Evolutionary conservation across 805 yeast species (phyloP).

Genomic region (Vanderwaltozyma yarrowii): DNA sequence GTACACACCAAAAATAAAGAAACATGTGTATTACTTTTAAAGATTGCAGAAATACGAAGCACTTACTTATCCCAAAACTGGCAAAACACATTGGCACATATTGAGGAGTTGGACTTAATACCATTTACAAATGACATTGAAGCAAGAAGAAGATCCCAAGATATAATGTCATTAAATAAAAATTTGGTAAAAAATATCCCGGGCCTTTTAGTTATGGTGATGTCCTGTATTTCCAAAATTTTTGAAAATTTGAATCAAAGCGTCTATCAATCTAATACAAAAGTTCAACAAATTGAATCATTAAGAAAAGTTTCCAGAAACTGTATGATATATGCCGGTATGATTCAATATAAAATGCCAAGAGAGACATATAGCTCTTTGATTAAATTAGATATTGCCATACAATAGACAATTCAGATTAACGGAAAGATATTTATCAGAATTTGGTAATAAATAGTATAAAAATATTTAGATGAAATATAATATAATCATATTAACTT

Average conservation of each 20-base stretch:
- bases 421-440: not conserved
- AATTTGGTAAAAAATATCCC: slow-evolving; percentile 73
- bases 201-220: slow-evolving; percentile 62
- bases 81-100: slow-evolving; percentile 44
- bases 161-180: slow-evolving; percentile 54
- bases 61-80: slow-evolving; percentile 45
- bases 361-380: slow-evolving; percentile 64
- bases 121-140: slow-evolving; percentile 51
- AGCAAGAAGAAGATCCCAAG: slow-evolving; percentile 62
- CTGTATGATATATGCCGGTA: slow-evolving; percentile 91
- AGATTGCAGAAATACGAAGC: slow-evolving; percentile 59
- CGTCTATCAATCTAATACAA: slow-evolving; percentile 35
- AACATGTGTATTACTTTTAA: slow-evolving; percentile 54
- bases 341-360: slow-evolving; percentile 90
- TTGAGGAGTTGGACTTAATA: slow-evolving; percentile 53
- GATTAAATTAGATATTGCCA: slow-evolving; percentile 47
- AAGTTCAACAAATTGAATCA: slow-evolving; percentile 43
- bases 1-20: slow-evolving; percentile 47
- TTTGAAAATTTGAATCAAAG: slow-evolving; percentile 34
- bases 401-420: slow-evolving; percentile 5
- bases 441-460: no score
- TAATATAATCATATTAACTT: no score
- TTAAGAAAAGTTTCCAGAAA: slow-evolving; percentile 62
- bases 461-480: no score
- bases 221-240: slow-evolving; percentile 63